phyloP scores from a whole-genome alignment of 495 filamentous ascomycete species.

The Neurospora intermedia region DNA sequence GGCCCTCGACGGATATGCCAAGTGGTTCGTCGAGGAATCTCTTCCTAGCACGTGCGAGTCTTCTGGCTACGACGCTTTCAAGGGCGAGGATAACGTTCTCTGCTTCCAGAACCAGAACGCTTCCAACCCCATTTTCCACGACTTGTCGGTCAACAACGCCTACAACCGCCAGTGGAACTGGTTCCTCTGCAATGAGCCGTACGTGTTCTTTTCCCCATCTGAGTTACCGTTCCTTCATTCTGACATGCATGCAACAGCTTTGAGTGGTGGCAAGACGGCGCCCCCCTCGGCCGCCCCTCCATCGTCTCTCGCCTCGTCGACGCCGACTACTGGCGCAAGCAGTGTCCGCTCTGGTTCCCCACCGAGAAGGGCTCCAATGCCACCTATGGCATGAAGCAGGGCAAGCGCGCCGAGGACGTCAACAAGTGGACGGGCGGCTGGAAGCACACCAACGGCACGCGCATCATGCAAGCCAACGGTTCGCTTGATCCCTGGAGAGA shows the following conservation, averaged over 20 bases:
- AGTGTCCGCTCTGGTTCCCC: slow-evolving; percentile 53
- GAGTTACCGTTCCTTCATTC: no score
- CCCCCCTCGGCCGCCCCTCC: slow-evolving; percentile 29
- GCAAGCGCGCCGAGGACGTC: slow-evolving; percentile 42
- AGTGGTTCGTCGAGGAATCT: slow-evolving; percentile 38
- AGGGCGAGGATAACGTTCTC: slow-evolving; percentile 32
- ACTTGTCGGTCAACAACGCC: slow-evolving; percentile 39
- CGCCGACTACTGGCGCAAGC: slow-evolving; percentile 45
- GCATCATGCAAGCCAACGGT: slow-evolving; percentile 53
- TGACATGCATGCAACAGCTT: slow-evolving; percentile 3
- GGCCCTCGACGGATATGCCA: slow-evolving; percentile 27
- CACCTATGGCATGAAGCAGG: slow-evolving; percentile 39
- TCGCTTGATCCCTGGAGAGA: slow-evolving; percentile 34
- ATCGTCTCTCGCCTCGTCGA: slow-evolving; percentile 50
- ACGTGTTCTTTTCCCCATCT: no score
- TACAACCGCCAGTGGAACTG: slow-evolving; percentile 52
- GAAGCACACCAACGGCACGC: slow-evolving; percentile 40
- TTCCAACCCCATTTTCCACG: slow-evolving; percentile 45
- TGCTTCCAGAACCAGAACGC: slow-evolving; percentile 52
- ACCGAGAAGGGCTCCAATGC: slow-evolving; percentile 25
- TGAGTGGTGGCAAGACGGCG: slow-evolving; percentile 34
- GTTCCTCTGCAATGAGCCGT: slow-evolving; percentile 57
- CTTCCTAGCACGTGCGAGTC: slow-evolving; percentile 31
- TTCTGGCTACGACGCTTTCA: slow-evolving; percentile 33
- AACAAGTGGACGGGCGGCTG: slow-evolving; percentile 53